These are phyloP conservation scores for Tulasnella sp. DNA, from an alignment of 768 basidiomycete genomes.

Conservation along the genomic window DNA sequence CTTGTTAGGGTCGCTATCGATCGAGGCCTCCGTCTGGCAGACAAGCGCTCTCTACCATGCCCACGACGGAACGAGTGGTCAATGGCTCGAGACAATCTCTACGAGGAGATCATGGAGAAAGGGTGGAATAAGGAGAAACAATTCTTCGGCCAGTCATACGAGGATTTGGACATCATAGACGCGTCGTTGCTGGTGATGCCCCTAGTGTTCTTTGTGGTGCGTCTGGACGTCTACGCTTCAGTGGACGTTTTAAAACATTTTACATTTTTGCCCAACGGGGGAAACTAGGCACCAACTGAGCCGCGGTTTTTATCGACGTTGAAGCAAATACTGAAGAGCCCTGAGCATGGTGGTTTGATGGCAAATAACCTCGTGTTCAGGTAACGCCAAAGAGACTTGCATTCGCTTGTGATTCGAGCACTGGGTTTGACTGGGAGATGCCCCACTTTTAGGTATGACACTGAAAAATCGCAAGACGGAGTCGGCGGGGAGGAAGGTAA, in stretches of 20 bases:
- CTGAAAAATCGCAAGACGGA: conserved; percentile 74
- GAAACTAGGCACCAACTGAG: conserved; percentile 35
- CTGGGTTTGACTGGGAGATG: conserved; percentile 24
- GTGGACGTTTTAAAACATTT: conserved; percentile 22
- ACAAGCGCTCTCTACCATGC: conserved; percentile 80
- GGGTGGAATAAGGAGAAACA: conserved; percentile 60
- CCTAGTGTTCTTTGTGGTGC: conserved; percentile 69
- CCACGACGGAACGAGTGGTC: conserved; percentile 48
- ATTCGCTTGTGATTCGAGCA: not conserved
- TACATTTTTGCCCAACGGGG: not conserved
- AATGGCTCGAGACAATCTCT: conserved; percentile 63
- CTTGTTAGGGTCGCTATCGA: conserved; percentile 79
- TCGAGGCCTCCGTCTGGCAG: conserved; percentile 75
- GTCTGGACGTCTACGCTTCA: conserved; percentile 36
- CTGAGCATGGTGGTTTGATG: conserved; percentile 82
- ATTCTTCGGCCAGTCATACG: conserved; percentile 83
- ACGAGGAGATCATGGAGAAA: conserved; percentile 86
- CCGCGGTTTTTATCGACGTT: conserved; percentile 82
- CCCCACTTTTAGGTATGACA: conserved; percentile 72
- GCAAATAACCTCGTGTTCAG: conserved; percentile 47
- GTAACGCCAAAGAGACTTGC: not conserved
- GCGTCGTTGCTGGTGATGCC: conserved; percentile 88
- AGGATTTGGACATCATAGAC: conserved; percentile 62
- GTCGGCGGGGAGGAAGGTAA: conserved; percentile 91
- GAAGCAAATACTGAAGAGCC: conserved; percentile 70